These are phyloP conservation scores for Kodamaea jinghongensis DNA, from an alignment of 805 yeast species.

Conservation along the genomic window DNA sequence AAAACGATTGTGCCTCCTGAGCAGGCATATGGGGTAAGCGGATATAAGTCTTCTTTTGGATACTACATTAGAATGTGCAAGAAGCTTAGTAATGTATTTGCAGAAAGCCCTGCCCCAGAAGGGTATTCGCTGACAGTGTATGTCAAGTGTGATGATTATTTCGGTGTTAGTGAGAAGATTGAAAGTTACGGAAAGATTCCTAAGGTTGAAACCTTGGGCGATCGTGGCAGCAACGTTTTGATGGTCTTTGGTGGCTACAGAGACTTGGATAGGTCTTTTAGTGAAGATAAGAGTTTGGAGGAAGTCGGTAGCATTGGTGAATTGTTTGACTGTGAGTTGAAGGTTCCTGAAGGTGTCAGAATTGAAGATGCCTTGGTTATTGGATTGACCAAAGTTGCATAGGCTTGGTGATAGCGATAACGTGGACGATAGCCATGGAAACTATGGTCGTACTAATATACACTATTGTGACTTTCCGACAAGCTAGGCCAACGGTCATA, in stretches of 20 bases:
- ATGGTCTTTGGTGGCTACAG: slow-evolving; percentile 63
- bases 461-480: too few relatives aligned
- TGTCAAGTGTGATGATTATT: slow-evolving; percentile 67
- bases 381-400: slow-evolving; percentile 40
- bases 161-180: slow-evolving; percentile 26
- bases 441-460: too few relatives aligned
- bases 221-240: slow-evolving; percentile 33
- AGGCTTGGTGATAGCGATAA: too few relatives aligned
- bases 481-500: too few relatives aligned
- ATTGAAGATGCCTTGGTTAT: slow-evolving; percentile 72
- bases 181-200: slow-evolving; percentile 11
- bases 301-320: slow-evolving; percentile 55
- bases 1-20: slow-evolving; percentile 65
- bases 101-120: slow-evolving; percentile 54
- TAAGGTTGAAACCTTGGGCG: slow-evolving; percentile 6
- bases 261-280: slow-evolving; percentile 54
- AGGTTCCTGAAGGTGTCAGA: slow-evolving; percentile 54
- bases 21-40: slow-evolving; percentile 65
- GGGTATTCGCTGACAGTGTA: slow-evolving; percentile 72
- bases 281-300: slow-evolving; percentile 49
- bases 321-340: slow-evolving; percentile 65
- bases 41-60: slow-evolving; percentile 63
- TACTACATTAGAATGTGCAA: slow-evolving; percentile 70
- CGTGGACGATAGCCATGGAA: too few relatives aligned
- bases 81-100: slow-evolving; percentile 60